These are phyloP conservation scores for Aspergillus nidulans DNA, from an alignment of 495 filamentous ascomycete genomes.

Conservation along the genomic window DNA sequence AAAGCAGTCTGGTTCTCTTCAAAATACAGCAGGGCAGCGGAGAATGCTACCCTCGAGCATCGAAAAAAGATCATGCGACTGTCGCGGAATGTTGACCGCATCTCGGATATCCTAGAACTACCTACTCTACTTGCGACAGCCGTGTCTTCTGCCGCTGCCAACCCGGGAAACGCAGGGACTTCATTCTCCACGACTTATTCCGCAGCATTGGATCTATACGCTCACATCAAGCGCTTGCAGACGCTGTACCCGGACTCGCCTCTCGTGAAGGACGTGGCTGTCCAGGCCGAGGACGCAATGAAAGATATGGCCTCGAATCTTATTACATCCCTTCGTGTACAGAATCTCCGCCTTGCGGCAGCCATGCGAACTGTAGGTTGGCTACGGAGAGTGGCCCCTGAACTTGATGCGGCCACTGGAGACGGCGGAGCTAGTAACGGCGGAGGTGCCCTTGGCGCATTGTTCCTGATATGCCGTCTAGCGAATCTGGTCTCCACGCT, in stretches of 20 bases:
- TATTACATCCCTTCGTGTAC: conserved; percentile 68
- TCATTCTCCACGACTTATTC: conserved; percentile 72
- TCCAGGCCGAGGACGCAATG: conserved; percentile 84
- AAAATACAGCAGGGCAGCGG: conserved; percentile 70
- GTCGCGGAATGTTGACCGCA: conserved; percentile 78
- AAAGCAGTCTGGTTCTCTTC: conserved; percentile 74
- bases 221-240: conserved; percentile 87
- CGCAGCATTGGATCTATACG: conserved; percentile 83
- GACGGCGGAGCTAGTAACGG: conserved; percentile 40
- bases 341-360: conserved; percentile 80
- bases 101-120: conserved; percentile 88
- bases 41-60: conserved; percentile 69
- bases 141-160: conserved; percentile 56
- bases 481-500: conserved; percentile 76
- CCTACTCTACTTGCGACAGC: conserved; percentile 78
- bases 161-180: conserved; percentile 39
- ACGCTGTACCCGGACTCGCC: conserved; percentile 74
- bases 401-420: conserved; percentile 53
- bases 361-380: conserved; percentile 91
- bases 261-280: conserved; percentile 65
- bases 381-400: conserved; percentile 81
- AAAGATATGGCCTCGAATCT: conserved; percentile 83
- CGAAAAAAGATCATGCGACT: conserved; percentile 83
- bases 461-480: conserved; percentile 85
- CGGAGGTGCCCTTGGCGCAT: conserved; percentile 66